These are phyloP conservation scores for Yarrowia sp. DNA, from an alignment of 805 yeast genomes.

Conservation along the genomic window DNA sequence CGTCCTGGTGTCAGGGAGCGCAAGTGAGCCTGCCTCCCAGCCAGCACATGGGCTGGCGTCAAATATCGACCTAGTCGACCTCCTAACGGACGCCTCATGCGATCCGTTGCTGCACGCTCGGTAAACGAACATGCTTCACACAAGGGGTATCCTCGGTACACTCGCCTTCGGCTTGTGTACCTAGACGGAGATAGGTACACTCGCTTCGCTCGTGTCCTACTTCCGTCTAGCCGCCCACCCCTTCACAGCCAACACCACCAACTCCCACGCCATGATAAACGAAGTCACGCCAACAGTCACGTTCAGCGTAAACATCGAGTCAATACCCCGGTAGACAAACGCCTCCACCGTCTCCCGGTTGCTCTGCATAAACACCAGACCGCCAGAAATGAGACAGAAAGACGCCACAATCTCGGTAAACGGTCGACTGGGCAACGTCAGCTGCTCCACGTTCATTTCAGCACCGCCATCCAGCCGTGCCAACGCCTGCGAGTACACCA, in stretches of 20 bases:
- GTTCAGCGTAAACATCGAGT: constrained; percentile 88
- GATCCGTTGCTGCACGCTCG: too few species aligned
- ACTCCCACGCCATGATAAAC: constrained; percentile 84
- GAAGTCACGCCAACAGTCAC: constrained; percentile 76
- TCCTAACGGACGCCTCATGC: too few species aligned
- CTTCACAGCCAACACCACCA: constrained; percentile 53
- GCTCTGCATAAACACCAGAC: constrained; percentile 86
- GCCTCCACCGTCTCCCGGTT: constrained; percentile 82
- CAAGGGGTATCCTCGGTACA: too few species aligned
- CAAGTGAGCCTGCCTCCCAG: background rate
- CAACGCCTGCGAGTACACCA: constrained; percentile 33
- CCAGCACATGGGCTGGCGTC: background rate
- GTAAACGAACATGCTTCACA: too few species aligned
- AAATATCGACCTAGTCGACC: background rate
- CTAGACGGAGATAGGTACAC: too few species aligned
- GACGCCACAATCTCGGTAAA: constrained; percentile 79
- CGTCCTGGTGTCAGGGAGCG: too few species aligned
- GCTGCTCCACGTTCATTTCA: constrained; percentile 16
- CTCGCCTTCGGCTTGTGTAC: too few species aligned
- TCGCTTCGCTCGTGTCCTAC: too few species aligned
- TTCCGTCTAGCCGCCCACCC: constrained; percentile 31
- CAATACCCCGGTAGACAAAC: constrained; percentile 75
- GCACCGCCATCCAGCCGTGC: background rate
- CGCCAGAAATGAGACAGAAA: constrained; percentile 82
- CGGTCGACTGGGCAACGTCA: constrained; percentile 59